Conservation (phyloP, 1,284 basidiomycete genomes). For the Filobasidium uniguttulatum region DNA sequence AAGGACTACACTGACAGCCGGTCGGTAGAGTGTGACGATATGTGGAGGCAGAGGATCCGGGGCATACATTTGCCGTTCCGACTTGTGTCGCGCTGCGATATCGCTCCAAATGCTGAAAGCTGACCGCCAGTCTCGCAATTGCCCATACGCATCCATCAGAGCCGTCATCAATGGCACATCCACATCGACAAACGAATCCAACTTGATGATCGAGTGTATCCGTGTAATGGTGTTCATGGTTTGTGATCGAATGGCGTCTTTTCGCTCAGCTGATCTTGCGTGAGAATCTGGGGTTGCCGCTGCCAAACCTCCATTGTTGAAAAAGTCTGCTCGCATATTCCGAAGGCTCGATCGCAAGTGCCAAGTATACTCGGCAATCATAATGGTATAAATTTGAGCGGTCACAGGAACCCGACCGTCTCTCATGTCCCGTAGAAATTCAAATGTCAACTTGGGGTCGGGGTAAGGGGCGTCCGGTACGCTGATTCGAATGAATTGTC, state of each 20-base stretch:
- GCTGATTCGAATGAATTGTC: slow-evolving; percentile 48
- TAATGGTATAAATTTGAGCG: slow-evolving; percentile 53
- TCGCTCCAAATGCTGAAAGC: slow-evolving; percentile 70
- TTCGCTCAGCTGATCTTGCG: slow-evolving; percentile 12
- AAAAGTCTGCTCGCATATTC: not conserved
- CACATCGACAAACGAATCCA: slow-evolving; percentile 61
- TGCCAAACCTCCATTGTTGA: not conserved
- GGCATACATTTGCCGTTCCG: slow-evolving; percentile 23
- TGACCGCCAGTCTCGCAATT: slow-evolving; percentile 52
- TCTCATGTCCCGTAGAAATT: slow-evolving; percentile 74
- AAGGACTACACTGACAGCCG: slow-evolving; percentile 64
- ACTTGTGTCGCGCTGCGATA: slow-evolving; percentile 45
- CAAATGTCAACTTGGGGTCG: slow-evolving; percentile 54
- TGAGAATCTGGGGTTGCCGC: too few relatives aligned
- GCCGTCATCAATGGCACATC: slow-evolving; percentile 69
- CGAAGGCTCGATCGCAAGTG: slow-evolving; percentile 9
- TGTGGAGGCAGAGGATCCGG: not conserved
- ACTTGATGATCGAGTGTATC: slow-evolving; percentile 60
- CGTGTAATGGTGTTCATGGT: slow-evolving; percentile 43
- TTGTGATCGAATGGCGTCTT: slow-evolving; percentile 15
- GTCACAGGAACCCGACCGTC: slow-evolving; percentile 48
- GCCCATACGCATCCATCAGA: slow-evolving; percentile 79
- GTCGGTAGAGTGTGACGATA: slow-evolving; percentile 43
- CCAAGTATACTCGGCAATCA: slow-evolving; percentile 39
- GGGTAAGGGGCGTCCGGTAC: slow-evolving; percentile 41